Percentiles rank a stretch among this genome's conserved stretches.
Conservation (phyloP, 345 rosid genomes). For the Pugionium dolabratum region DNA sequence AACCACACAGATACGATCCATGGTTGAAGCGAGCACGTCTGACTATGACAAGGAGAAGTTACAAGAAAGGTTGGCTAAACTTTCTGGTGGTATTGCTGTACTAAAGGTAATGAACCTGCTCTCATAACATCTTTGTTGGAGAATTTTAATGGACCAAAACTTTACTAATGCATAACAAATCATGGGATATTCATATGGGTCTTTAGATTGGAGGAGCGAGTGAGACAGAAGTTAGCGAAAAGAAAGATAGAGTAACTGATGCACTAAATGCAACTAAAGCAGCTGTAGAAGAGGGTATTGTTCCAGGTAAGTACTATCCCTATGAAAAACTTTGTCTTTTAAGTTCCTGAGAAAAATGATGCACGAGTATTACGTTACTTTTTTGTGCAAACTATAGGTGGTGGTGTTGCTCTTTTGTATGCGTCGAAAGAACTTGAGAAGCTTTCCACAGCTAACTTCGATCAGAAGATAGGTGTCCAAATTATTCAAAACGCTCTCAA, state of each 20-base stretch:
- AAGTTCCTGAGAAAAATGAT: background rate
- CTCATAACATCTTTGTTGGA: conserved; percentile 19
- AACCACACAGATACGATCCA: conserved; percentile 63
- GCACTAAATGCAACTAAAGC: conserved; percentile 98
- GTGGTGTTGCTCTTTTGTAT: conserved; percentile 93
- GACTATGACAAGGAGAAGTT: conserved; percentile 93
- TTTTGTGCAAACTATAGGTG: conserved; percentile 51
- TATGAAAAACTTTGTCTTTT: background rate
- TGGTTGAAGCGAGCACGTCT: conserved; percentile 76
- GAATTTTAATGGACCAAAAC: background rate
- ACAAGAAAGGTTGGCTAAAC: conserved; percentile 94
- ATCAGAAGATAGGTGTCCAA: conserved; percentile 93
- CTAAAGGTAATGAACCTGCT: conserved; percentile 61
- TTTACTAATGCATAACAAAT: background rate
- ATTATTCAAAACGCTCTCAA: conserved; percentile 93
- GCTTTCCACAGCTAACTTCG: conserved; percentile 82
- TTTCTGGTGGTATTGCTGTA: conserved; percentile 96
- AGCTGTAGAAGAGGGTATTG: conserved; percentile 99
- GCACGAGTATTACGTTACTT: background rate
- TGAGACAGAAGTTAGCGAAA: conserved; percentile 89
- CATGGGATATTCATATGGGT: conserved; percentile 12
- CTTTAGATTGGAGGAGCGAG: conserved; percentile 96
- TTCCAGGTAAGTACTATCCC: conserved; percentile 58
- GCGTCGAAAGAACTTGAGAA: conserved; percentile 88
- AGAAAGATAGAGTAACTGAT: conserved; percentile 94